phyloP scores from a whole-genome alignment of 345 rosid genomes.

The Salix udensis region DNA sequence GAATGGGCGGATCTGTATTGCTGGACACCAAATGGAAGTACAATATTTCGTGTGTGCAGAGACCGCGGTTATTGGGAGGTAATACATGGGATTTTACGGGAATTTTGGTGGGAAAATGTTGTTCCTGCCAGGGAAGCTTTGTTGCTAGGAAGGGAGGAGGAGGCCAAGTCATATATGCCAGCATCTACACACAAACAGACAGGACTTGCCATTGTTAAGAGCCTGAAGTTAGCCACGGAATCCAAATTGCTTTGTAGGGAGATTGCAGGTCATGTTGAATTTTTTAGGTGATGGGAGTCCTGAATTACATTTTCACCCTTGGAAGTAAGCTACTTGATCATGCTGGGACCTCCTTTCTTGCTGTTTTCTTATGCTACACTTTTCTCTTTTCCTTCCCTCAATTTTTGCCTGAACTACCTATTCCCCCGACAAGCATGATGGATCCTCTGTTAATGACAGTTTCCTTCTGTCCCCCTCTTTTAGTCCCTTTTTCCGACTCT shows the following conservation, averaged over 20 bases:
- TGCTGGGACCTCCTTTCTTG: background rate
- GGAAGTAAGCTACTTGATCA: background rate
- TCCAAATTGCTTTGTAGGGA: slow-evolving; percentile 70
- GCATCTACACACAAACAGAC: slow-evolving; percentile 63
- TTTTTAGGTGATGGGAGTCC: slow-evolving; percentile 41
- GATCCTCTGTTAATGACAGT: background rate
- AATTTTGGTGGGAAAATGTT: slow-evolving; percentile 92
- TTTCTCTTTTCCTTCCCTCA: background rate
- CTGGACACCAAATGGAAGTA: slow-evolving; percentile 91
- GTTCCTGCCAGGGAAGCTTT: slow-evolving; percentile 75
- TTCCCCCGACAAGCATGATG: background rate
- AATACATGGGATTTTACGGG: slow-evolving; percentile 56
- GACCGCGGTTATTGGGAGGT: slow-evolving; percentile 67
- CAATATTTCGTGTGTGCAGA: slow-evolving; percentile 63
- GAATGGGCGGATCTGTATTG: slow-evolving; percentile 90
- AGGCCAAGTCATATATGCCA: slow-evolving; percentile 53
- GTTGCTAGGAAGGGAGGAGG: slow-evolving; percentile 47
- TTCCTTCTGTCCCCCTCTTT: background rate
- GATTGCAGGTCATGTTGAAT: slow-evolving; percentile 79
- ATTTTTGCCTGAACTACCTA: background rate
- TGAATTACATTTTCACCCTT: background rate
- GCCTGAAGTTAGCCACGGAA: slow-evolving; percentile 58
- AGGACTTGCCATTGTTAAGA: slow-evolving; percentile 57
- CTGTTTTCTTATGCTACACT: background rate
- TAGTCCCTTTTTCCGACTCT: background rate